Base-by-base conservation (phyloP, 192 early-diverging fungal genomes). In the Entomortierella beljakovae region DNA sequence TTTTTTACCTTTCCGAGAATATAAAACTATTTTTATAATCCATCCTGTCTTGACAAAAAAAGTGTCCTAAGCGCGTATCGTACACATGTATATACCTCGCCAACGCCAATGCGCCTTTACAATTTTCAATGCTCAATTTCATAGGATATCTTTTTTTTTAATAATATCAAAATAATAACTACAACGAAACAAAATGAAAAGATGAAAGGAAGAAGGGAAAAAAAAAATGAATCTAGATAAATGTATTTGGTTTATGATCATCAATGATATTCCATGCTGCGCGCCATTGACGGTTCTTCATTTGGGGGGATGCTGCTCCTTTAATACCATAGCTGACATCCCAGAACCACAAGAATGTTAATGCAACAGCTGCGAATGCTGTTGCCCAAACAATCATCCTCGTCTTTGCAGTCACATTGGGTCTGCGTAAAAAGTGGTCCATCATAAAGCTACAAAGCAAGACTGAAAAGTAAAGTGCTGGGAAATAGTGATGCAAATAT, bases 401-500 rank as follows among this genome's bases (percentile, higher is more conserved):
- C 37, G 46, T 40, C 48, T 70, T 68, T 11, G 56, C 26, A 33
- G 42, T 48, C 16, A 49, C 40, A 20, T 38, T 5, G 25, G 68
- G 37, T 20, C 33, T 48, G 34, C 34, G 18, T 6, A 81, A 66
- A 10, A 90, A 61, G 63, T 96, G 94, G 70, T 99, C 96, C 22
- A 95, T 52, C 23, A 94, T 32, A 71, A 89, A 93, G 9, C 89
- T 89, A 13, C 91, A 83, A 65, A 92, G 85, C 58, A 98, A 88
- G 65, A 98, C 90, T 20, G 92, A 90, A 87, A 98, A 99, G 81
- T 98, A 98, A 31, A 98, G 71, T 0, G 96, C 94, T 1, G 97
- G 96, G 84, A 98, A 97, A 76, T 98, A 98, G 81, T 98, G 98
- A 75, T 99, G 98, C 35, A 98, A 81, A 57, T 98, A 99, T 0